Evolutionary conservation across 306 rosid genomes (phyloP), one percentile per base, ranked within the genome.

Genomic region (Sechiopsis laciniata): DNA sequence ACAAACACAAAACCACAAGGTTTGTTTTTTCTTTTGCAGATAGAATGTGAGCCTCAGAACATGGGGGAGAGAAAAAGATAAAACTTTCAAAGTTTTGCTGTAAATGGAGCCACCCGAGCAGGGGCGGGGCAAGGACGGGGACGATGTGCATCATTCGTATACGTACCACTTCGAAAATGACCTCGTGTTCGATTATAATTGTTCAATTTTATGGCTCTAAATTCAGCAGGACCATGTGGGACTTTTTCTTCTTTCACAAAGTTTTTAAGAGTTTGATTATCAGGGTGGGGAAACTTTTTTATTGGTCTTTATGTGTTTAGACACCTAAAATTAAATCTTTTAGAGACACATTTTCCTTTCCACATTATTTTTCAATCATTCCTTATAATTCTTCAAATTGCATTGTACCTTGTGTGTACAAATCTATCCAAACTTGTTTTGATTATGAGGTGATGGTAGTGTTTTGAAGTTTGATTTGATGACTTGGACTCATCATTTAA

Each of bases 51-150:
- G 55, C 72, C 72, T 45, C 6, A 45, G 72, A 42, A 66, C 72
- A 66, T 66, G 72, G 32, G 70, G 29, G 53, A 19, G 24, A 37
- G 48, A 62, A 13, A 62, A n/a, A 65, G n/a, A 9, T 42, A 19
- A 10, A 65, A 19, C 54, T 65, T 40, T 65, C 71, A 37, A n/a
- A 17, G n/a, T 65, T 64, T 65, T 42, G 71, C 71, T 65, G 71
- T 37, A 65, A 42, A 65, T 65, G 71, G 71, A 10, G 55, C 55
- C 72, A n/a, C 51, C 51, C 51, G 71, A 16, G 68, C 48, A 12
- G 13, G 21, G 69, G 40, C 70, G 51, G 8, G 51, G 70, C 69
- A 17, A 5, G 69, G 48, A 2, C 48, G 14, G 10, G 35, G 64
- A 12, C 40, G 42, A 37, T 37, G 42, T 37, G 42, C 42, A 37